Percentiles rank a stretch among this genome's conserved stretches.
These are phyloP conservation scores for Gynochthodes officinalis DNA, from an alignment of 257 asterid genomes.

Conservation along the genomic window DNA sequence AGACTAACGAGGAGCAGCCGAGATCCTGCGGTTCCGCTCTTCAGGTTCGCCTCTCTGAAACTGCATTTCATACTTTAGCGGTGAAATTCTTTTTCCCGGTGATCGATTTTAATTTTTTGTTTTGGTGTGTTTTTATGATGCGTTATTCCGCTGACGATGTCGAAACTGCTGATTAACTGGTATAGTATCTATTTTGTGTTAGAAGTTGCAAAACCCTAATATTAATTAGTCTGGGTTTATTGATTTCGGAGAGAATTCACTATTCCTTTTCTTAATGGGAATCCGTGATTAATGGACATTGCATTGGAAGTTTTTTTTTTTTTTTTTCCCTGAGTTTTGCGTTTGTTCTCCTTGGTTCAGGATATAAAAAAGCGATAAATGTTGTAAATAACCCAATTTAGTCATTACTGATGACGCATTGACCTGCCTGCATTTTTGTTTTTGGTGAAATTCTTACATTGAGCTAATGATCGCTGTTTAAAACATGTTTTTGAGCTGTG, in stretches of 20 bases:
- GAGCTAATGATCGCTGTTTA: not conserved
- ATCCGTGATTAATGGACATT: no score
- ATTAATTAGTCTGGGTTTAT: not conserved
- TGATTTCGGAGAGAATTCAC: not conserved
- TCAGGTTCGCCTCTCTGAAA: conserved; percentile 5
- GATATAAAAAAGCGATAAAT: not conserved
- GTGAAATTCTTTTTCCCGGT: not conserved
- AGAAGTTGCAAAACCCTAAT: no score
- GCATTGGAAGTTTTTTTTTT: not conserved
- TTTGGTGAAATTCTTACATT: not conserved
- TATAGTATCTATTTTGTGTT: no score
- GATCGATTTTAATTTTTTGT: not conserved
- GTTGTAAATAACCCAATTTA: no score
- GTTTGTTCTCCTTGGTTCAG: no score
- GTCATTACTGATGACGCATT: not conserved
- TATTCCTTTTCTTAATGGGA: no score
- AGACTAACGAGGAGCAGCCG: not conserved
- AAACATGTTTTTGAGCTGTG: not conserved
- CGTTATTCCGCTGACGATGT: not conserved
- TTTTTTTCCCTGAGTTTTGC: not conserved
- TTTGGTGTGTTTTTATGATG: not conserved
- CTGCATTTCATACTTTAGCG: not conserved
- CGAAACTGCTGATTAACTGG: not conserved
- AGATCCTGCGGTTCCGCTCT: not conserved
- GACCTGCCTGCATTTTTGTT: not conserved